phyloP scores from a whole-genome alignment of 2,329 filamentous ascomycete genomes.

The Leptodontidium sp. region DNA sequence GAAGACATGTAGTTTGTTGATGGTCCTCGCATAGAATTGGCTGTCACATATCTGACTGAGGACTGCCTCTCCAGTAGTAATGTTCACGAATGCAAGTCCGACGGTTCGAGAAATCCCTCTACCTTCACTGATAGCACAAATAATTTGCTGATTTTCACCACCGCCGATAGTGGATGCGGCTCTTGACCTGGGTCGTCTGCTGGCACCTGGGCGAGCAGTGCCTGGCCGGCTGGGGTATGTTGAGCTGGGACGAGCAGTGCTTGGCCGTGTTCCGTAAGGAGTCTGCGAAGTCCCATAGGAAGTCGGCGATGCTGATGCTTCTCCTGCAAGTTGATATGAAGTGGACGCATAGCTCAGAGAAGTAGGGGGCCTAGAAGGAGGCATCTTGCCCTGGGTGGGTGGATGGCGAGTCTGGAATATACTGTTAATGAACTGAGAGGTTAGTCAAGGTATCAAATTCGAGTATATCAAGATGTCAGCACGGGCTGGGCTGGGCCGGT shows the following conservation, averaged over 20 bases:
- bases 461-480: slow-evolving; percentile 4
- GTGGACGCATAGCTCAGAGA: slow-evolving; percentile 41
- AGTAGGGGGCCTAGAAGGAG: slow-evolving; percentile 37
- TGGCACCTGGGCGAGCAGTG: slow-evolving; percentile 44
- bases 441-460: slow-evolving; percentile 34
- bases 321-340: slow-evolving; percentile 42
- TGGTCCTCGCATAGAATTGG: slow-evolving; percentile 87
- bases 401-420: slow-evolving; percentile 7
- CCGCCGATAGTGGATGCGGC: slow-evolving; percentile 49
- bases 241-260: slow-evolving; percentile 40
- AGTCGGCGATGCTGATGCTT: slow-evolving; percentile 43
- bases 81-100: slow-evolving; percentile 86
- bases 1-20: slow-evolving; percentile 86
- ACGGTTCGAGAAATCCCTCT: slow-evolving; percentile 87
- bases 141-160: slow-evolving; percentile 70
- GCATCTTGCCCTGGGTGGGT: background rate
- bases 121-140: slow-evolving; percentile 90
- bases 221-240: slow-evolving; percentile 18
- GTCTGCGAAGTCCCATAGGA: slow-evolving; percentile 15
- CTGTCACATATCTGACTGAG: slow-evolving; percentile 93
- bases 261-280: slow-evolving; percentile 34
- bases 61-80: slow-evolving; percentile 83
- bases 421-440: slow-evolving; percentile 1
- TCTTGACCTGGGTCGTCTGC: slow-evolving; percentile 39
- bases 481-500: background rate